Conservation (phyloP, 2,329 filamentous ascomycete genomes). For the Fonsecaea multimorphosa region DNA sequence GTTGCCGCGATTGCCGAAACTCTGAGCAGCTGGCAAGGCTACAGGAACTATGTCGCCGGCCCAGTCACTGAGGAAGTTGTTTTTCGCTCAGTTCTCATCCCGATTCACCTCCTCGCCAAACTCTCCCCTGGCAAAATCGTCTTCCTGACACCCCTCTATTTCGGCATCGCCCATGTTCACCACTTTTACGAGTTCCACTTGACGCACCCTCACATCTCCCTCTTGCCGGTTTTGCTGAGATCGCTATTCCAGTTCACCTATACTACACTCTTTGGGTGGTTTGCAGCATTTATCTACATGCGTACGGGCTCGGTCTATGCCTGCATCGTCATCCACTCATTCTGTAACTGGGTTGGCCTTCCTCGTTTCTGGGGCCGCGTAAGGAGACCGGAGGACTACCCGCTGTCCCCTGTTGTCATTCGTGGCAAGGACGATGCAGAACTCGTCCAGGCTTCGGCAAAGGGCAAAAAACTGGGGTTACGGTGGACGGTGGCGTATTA, state of each 20-base stretch:
- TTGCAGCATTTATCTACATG: constrained; percentile 86
- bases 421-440: constrained; percentile 50
- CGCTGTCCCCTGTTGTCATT: constrained; percentile 31
- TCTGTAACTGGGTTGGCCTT: constrained; percentile 92
- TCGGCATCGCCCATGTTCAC: constrained; percentile 91
- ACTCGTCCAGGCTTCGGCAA: constrained; percentile 38
- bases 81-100: constrained; percentile 85
- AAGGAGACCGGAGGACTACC: constrained; percentile 54
- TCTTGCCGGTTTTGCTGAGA: constrained; percentile 68
- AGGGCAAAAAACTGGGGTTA: constrained; percentile 47
- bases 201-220: constrained; percentile 73
- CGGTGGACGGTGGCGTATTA: constrained; percentile 83
- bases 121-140: constrained; percentile 66
- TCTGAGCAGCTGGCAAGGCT: constrained; percentile 76
- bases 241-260: constrained; percentile 85
- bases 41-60: constrained; percentile 85
- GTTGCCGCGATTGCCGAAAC: constrained; percentile 62
- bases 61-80: constrained; percentile 92
- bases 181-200: constrained; percentile 95
- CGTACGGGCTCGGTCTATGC: constrained; percentile 81
- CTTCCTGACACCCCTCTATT: constrained; percentile 84
- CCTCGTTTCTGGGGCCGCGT: constrained; percentile 84
- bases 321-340: constrained; percentile 77
- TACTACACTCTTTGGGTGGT: constrained; percentile 91
- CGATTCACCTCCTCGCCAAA: constrained; percentile 76